Conservation (phyloP, 2,329 filamentous ascomycete genomes). For the Cercospora sojina region DNA sequence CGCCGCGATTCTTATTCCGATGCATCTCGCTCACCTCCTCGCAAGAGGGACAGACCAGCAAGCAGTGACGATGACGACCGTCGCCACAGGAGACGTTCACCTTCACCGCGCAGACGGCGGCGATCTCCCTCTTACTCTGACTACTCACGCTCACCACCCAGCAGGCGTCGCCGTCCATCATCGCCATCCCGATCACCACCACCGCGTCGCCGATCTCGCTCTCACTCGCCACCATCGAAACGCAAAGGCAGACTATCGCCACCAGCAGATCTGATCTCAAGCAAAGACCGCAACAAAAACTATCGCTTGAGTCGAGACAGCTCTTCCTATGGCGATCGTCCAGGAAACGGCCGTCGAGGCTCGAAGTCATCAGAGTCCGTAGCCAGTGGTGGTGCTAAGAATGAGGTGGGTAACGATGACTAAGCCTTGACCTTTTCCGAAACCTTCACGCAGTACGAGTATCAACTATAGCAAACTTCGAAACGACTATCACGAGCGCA, state of each 20-base stretch:
- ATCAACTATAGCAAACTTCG: conserved; percentile 1
- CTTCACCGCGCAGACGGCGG: conserved; percentile 35
- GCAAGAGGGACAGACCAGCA: conserved; percentile 20
- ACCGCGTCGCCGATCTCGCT: conserved; percentile 23
- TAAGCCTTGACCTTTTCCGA: conserved; percentile 2
- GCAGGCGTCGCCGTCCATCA: conserved; percentile 70
- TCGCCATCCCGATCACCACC: conserved; percentile 20
- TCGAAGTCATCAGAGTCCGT: conserved; percentile 7
- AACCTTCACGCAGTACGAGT: conserved; percentile 1
- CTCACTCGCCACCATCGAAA: conserved; percentile 30
- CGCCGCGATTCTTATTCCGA: conserved; percentile 21
- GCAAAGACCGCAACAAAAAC: conserved; percentile 16
- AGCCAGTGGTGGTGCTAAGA: conserved; percentile 14
- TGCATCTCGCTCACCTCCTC: conserved; percentile 18
- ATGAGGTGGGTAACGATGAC: conserved; percentile 18
- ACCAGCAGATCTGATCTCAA: conserved; percentile 25
- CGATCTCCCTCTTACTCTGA: conserved; percentile 65
- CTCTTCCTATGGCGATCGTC: conserved; percentile 16
- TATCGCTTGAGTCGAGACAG: conserved; percentile 23
- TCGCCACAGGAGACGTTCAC: conserved; percentile 30
- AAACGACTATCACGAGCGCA: conserved; percentile 7
- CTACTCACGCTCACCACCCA: conserved; percentile 65
- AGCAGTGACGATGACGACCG: conserved; percentile 14
- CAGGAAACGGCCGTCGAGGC: conserved; percentile 9
- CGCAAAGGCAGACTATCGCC: conserved; percentile 23